Evolutionary conservation across 257 asterid genomes (phyloP).

Genomic region (Osmanthus fragrans): DNA sequence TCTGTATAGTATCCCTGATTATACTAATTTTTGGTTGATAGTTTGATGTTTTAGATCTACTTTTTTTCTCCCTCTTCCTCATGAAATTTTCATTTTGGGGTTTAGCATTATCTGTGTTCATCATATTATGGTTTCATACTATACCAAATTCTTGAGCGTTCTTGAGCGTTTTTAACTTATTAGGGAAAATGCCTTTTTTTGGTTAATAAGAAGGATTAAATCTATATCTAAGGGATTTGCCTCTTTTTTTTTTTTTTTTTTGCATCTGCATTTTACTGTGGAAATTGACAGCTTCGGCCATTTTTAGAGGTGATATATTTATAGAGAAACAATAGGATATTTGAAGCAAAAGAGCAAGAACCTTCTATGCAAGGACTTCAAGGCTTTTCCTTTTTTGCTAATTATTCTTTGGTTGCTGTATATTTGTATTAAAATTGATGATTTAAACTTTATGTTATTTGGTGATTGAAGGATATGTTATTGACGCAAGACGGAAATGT

Average conservation of each 20-base stretch:
- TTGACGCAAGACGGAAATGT: no score
- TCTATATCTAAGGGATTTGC: not conserved
- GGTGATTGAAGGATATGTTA: not conserved
- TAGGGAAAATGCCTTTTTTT: not conserved
- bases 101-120: not conserved
- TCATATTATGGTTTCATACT: not conserved
- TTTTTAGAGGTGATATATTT: no score
- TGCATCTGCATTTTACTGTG: not conserved
- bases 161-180: not conserved
- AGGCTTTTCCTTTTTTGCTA: not conserved
- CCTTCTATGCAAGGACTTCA: not conserved
- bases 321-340: not conserved
- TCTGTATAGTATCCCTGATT: not conserved
- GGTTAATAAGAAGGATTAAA: not conserved
- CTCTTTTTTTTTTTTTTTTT: no score
- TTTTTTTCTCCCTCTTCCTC: not conserved
- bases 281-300: not conserved
- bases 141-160: not conserved
- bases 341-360: not conserved
- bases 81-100: not conserved
- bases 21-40: not conserved
- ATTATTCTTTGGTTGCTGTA: not conserved
- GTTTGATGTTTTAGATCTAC: not conserved
- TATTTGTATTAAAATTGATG: no score
- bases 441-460: not conserved